These are phyloP conservation scores for Aureobasidium sp. DNA, from an alignment of 2,329 filamentous ascomycete species.

Conservation along the genomic window DNA sequence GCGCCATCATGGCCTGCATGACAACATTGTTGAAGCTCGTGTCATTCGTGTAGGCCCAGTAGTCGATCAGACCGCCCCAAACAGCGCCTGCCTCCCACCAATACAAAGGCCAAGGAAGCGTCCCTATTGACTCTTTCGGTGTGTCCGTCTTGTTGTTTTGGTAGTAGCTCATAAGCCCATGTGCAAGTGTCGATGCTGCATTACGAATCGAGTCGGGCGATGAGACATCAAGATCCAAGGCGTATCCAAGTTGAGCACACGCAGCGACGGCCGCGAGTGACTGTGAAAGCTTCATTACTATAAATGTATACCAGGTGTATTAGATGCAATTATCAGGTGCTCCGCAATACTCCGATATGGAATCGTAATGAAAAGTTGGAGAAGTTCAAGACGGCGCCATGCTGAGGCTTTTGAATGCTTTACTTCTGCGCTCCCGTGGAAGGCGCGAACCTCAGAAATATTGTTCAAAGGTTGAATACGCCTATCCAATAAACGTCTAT, in stretches of 20 bases:
- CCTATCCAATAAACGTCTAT: slow-evolving; percentile 8
- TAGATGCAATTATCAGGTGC: not conserved
- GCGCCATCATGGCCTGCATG: slow-evolving; percentile 38
- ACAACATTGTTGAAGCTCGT: slow-evolving; percentile 36
- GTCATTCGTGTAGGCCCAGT: slow-evolving; percentile 42
- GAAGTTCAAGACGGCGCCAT: not conserved
- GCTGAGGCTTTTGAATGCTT: not conserved
- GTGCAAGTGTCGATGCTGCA: slow-evolving; percentile 28
- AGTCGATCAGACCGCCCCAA: slow-evolving; percentile 31
- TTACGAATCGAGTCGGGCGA: slow-evolving; percentile 27
- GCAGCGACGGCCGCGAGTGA: slow-evolving; percentile 14
- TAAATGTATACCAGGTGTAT: not conserved
- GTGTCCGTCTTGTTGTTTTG: slow-evolving; percentile 29
- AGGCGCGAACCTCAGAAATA: not conserved
- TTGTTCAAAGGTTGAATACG: not conserved
- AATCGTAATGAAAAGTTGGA: not conserved
- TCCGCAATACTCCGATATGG: not conserved
- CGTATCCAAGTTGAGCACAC: slow-evolving; percentile 12
- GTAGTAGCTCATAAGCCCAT: slow-evolving; percentile 31
- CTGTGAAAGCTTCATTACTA: slow-evolving; percentile 2
- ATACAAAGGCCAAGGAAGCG: slow-evolving; percentile 38
- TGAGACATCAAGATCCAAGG: slow-evolving; percentile 13
- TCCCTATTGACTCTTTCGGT: slow-evolving; percentile 29
- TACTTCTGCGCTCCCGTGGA: not conserved
- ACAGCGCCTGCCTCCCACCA: slow-evolving; percentile 42